These are phyloP conservation scores for Paraconiothyrium brasiliense DNA, from an alignment of 2,329 filamentous ascomycete species.

Conservation along the genomic window DNA sequence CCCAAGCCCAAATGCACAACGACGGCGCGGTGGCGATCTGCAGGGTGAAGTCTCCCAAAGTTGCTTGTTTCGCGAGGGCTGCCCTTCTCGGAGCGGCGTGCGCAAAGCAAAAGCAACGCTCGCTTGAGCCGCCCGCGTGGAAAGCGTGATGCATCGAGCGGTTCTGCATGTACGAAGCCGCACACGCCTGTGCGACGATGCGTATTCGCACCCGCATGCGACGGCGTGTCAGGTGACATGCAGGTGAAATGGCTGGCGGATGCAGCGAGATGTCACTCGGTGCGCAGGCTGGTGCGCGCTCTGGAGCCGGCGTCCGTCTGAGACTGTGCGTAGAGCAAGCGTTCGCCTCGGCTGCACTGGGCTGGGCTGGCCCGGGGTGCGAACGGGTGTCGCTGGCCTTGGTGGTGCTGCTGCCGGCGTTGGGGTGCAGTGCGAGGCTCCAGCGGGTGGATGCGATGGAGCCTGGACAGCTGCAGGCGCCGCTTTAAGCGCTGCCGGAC, in stretches of 20 bases:
- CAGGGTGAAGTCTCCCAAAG: slow-evolving; percentile 2
- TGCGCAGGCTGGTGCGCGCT: neutral
- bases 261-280: neutral
- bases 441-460: slow-evolving; percentile 2
- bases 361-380: neutral
- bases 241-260: neutral
- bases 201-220: slow-evolving; percentile 24
- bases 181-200: slow-evolving; percentile 15
- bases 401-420: too few relatives aligned
- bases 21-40: slow-evolving; percentile 8
- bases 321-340: neutral
- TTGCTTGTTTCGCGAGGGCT: neutral
- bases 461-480: slow-evolving; percentile 14
- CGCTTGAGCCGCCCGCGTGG: slow-evolving; percentile 8
- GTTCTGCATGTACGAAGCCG: neutral
- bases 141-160: neutral
- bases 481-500: slow-evolving; percentile 28
- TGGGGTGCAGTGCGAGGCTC: too few relatives aligned
- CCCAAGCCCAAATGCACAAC: slow-evolving; percentile 2
- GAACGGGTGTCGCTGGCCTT: neutral
- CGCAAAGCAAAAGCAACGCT: neutral
- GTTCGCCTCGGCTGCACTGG: neutral
- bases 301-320: neutral
- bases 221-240: slow-evolving; percentile 24
- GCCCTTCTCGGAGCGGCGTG: too few relatives aligned